Base-by-base conservation (phyloP, 768 basidiomycete species). In the Stropharia rugosoannulata region DNA sequence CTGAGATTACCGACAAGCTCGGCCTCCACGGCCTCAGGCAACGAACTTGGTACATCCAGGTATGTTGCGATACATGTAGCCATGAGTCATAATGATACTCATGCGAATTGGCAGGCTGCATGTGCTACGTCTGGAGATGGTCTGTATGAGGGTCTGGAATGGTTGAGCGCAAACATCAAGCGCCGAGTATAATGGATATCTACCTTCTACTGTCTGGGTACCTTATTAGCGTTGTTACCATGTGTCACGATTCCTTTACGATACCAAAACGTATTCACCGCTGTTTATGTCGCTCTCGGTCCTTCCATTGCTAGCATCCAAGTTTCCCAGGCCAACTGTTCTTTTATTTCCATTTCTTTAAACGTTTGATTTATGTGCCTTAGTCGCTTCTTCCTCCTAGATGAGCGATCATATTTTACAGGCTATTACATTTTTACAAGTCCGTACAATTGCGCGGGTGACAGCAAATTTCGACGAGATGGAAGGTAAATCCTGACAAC, bases 1-100 rank as follows among this genome's bases (percentile, higher is more conserved):
- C 95, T 61, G 97, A 99, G 76, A 97, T 99, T 68, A 98, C 97
- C 57, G 97, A 99, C 78, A 98, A 98, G 75, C 93, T 99, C 65
- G 96, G 97, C 59, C 90, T 99, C 50, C 96, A 98, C 70, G 92
- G 93, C 50, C 87, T 99, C 66, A 89, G 95, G 71, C 92, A 98
- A 80, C 82, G 97, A 77, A 93, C 90, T 59, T 99, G 97, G 97
- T 96, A 93, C 73, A 96, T 98, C 64, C 92, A 94, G 85, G 92
- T 90, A 55, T 62, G 85, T 22, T 41, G 41, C 56, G 44, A 46
- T 57, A 52, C 59, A 51, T 39, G n/a, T 32, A 37, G 46, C 9
- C 43, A 37, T 48, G 25, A 40, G 35, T 49, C 49, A 37, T 54
- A 32, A 10, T 10, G n/a, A 40, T 56, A 18, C 47, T 67, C 11